A percentile compares a stretch with the other conserved stretches of the same genome.
phyloP scores from a whole-genome alignment of 352 stramenopile species.

The Peronospora tabacina region DNA sequence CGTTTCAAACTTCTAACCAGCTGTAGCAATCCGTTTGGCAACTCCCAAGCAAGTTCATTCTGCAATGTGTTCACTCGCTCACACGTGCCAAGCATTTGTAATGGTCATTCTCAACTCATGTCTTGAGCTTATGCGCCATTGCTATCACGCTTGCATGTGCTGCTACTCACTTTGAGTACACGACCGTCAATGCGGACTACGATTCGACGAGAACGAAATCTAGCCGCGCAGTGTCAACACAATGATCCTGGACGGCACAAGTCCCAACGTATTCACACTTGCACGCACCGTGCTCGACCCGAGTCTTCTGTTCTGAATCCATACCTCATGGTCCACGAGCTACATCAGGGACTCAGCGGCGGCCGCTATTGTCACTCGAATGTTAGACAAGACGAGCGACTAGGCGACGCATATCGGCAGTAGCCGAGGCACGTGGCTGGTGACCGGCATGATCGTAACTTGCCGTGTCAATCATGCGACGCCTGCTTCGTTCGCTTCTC shows the following conservation, averaged over 20 bases:
- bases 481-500: constrained; percentile 44
- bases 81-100: neutral
- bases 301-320: constrained; percentile 41
- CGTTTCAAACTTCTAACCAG: no score
- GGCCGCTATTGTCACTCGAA: constrained; percentile 44
- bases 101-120: no score
- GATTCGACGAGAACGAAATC: constrained; percentile 38
- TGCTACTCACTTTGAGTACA: constrained; percentile 44
- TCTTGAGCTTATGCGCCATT: no score
- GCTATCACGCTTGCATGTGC: no score
- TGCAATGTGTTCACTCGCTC: neutral
- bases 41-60: neutral
- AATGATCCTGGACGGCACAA: constrained; percentile 66
- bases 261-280: constrained; percentile 61
- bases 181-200: constrained; percentile 57
- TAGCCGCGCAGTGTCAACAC: constrained; percentile 51
- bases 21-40: neutral
- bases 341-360: constrained; percentile 62
- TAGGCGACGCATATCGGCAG: no score
- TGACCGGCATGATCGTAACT: constrained; percentile 63
- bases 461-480: constrained; percentile 58
- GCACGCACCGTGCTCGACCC: constrained; percentile 51
- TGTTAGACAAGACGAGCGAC: constrained; percentile 61
- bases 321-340: constrained; percentile 58
- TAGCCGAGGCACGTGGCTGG: constrained; percentile 50